These are phyloP conservation scores for Verruconis gallopava DNA, from an alignment of 2,329 filamentous ascomycete species.

Conservation along the genomic window DNA sequence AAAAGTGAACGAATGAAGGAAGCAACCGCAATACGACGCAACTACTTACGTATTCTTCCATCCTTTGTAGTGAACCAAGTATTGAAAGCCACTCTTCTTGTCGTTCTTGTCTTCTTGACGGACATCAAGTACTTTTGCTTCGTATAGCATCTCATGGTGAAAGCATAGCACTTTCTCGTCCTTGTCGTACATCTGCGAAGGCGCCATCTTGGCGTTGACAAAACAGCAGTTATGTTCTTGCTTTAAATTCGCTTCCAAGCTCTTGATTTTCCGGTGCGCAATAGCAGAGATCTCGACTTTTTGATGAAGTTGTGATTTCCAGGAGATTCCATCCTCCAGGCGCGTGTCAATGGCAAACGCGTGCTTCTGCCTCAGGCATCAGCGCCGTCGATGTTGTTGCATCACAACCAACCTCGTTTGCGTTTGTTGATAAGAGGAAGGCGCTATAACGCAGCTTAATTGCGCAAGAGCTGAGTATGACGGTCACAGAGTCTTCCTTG, in stretches of 20 bases:
- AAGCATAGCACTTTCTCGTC: constrained; percentile 96
- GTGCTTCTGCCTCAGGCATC: no score
- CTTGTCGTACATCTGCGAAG: constrained; percentile 43
- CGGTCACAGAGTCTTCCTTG: constrained; percentile 61
- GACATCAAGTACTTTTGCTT: constrained; percentile 86
- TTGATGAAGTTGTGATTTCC: no score
- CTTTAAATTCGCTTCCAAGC: neutral
- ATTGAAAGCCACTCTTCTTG: constrained; percentile 66
- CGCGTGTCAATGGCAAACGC: no score
- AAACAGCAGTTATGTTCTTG: no score
- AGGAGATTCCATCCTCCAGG: no score
- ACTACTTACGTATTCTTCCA: constrained; percentile 85
- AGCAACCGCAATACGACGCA: neutral
- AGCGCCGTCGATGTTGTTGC: no score
- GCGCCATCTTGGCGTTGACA: constrained; percentile 41
- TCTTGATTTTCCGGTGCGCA: no score
- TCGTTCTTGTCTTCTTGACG: constrained; percentile 46
- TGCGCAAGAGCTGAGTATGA: constrained; percentile 38
- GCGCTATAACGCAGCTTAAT: no score
- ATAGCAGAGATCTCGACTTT: no score
- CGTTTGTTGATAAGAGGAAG: no score
- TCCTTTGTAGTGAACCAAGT: constrained; percentile 95
- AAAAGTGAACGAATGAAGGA: neutral
- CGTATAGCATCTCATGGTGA: constrained; percentile 92
- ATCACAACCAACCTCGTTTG: no score